Conservation (phyloP, 2,329 filamentous ascomycete genomes). For the Phoma herbarum region DNA sequence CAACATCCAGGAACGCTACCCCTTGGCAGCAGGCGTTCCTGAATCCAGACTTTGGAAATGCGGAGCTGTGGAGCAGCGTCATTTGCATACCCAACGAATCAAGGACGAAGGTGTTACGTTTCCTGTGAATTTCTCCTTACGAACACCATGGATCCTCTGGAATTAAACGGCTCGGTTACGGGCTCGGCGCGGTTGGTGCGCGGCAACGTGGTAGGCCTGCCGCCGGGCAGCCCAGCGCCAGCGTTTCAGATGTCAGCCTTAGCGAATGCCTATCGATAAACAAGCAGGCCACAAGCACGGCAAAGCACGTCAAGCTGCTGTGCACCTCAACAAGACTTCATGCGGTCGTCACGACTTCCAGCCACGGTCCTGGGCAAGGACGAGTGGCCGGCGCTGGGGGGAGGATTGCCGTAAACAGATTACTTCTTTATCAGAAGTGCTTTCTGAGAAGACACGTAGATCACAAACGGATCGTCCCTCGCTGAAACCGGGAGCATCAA, state of each 20-base stretch:
- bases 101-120: slow-evolving; percentile 17
- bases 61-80: slow-evolving; percentile 19
- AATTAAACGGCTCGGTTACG: slow-evolving; percentile 21
- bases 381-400: neutral
- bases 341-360: slow-evolving; percentile 11
- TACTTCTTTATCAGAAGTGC: neutral
- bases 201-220: slow-evolving; percentile 23
- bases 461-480: slow-evolving; percentile 14
- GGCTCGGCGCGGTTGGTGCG: slow-evolving; percentile 22
- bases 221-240: slow-evolving; percentile 8
- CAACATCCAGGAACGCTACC: slow-evolving; percentile 14
- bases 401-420: neutral
- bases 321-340: slow-evolving; percentile 19
- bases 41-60: slow-evolving; percentile 21
- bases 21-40: slow-evolving; percentile 15
- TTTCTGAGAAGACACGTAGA: slow-evolving; percentile 5
- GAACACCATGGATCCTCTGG: slow-evolving; percentile 8
- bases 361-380: neutral
- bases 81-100: slow-evolving; percentile 17
- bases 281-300: slow-evolving; percentile 16
- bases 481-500: slow-evolving; percentile 19
- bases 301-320: slow-evolving; percentile 18
- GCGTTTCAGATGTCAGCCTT: slow-evolving; percentile 21
- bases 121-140: slow-evolving; percentile 16
- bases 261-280: slow-evolving; percentile 22